These are phyloP conservation scores for Pseudogymnoascus sp. DNA, from an alignment of 2,329 filamentous ascomycete genomes.

Conservation along the genomic window DNA sequence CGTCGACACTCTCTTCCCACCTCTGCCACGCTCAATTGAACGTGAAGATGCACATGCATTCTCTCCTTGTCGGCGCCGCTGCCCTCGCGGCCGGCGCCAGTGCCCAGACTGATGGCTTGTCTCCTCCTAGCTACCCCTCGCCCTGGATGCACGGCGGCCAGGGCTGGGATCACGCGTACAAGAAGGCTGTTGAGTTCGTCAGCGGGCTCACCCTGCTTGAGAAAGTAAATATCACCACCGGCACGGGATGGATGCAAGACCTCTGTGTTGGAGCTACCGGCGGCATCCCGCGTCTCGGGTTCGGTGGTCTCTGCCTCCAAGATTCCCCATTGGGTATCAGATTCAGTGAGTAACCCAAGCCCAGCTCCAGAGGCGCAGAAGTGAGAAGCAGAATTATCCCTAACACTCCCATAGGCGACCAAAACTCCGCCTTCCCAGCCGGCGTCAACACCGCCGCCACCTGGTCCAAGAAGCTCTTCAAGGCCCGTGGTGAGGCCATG, in stretches of 20 bases:
- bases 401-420: conserved; percentile 57
- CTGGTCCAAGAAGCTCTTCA: conserved; percentile 66
- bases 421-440: conserved; percentile 68
- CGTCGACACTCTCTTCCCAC: background rate
- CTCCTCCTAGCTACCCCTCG: conserved; percentile 28
- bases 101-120: conserved; percentile 14
- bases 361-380: conserved; percentile 36
- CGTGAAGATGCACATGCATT: conserved; percentile 5
- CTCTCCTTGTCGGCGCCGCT: background rate
- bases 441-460: conserved; percentile 71
- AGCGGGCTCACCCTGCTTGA: conserved; percentile 70
- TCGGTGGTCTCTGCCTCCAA: conserved; percentile 29
- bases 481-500: conserved; percentile 58
- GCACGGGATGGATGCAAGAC: conserved; percentile 40
- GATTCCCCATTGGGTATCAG: conserved; percentile 31
- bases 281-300: conserved; percentile 27
- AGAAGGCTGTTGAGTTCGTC: conserved; percentile 61
- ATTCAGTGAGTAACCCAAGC: conserved; percentile 62
- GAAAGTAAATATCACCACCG: conserved; percentile 91
- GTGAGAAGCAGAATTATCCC: conserved; percentile 47
- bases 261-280: conserved; percentile 28
- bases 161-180: conserved; percentile 63
- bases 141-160: conserved; percentile 29
- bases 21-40: background rate
- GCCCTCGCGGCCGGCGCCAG: background rate